Evolutionary conservation across 768 basidiomycete genomes (phyloP).

Genomic region (Kwoniella dejecticola): DNA sequence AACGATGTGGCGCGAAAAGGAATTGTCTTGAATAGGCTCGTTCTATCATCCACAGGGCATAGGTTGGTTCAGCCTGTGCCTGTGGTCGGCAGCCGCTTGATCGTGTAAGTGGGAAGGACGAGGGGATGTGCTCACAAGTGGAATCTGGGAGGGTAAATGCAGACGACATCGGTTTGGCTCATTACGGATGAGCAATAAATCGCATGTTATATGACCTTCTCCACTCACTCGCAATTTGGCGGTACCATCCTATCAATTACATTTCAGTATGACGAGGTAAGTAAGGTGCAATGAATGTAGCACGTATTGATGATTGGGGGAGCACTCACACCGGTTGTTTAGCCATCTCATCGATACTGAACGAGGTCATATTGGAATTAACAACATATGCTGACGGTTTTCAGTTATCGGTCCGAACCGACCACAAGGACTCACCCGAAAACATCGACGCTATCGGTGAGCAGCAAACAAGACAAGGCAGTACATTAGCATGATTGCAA

Average conservation of each 20-base stretch:
- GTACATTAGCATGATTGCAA: too few species aligned
- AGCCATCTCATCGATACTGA: not conserved
- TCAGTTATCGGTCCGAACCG: not conserved
- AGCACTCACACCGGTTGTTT: not conserved
- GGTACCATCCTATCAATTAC: not conserved
- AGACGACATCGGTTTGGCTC: too few species aligned
- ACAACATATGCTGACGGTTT: not conserved
- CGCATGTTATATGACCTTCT: too few species aligned
- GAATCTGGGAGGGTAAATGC: too few species aligned
- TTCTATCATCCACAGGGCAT: not conserved
- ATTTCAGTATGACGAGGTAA: too few species aligned
- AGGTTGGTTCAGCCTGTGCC: too few species aligned
- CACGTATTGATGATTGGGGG: not conserved
- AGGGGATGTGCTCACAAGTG: too few species aligned
- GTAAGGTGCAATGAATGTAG: too few species aligned
- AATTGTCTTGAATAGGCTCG: constrained; percentile 20
- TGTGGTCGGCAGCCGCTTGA: too few species aligned
- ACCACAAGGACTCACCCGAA: not conserved
- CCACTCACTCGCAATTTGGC: constrained; percentile 26
- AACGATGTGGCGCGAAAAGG: constrained; percentile 27
- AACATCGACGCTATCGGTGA: not conserved
- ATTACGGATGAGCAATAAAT: too few species aligned
- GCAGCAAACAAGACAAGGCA: too few species aligned
- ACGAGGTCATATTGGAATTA: not conserved
- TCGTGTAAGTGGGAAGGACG: too few species aligned